These are phyloP conservation scores for Torulaspora globosa DNA, from an alignment of 1,139 yeast genomes.

Conservation along the genomic window DNA sequence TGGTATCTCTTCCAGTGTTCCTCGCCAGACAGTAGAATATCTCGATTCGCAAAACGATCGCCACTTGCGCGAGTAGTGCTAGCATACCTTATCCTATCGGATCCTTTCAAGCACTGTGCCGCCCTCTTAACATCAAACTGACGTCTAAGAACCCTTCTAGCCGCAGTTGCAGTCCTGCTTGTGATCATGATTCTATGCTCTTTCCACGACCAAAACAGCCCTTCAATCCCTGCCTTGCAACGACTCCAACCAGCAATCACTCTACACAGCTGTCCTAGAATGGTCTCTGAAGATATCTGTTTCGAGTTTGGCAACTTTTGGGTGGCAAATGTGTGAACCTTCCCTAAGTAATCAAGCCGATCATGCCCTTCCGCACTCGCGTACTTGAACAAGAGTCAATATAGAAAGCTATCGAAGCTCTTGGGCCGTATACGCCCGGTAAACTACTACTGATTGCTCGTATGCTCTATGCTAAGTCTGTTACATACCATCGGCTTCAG, in stretches of 20 bases:
- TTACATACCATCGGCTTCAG: neutral
- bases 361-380: conserved; percentile 1
- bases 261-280: neutral
- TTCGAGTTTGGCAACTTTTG: neutral
- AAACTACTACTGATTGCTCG: neutral
- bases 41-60: neutral
- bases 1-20: conserved; percentile 22
- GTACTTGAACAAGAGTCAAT: neutral
- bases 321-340: conserved; percentile 8
- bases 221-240: neutral
- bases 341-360: neutral
- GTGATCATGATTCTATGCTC: conserved; percentile 8
- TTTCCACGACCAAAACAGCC: neutral
- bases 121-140: neutral
- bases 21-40: conserved; percentile 4
- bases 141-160: conserved; percentile 9
- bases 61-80: conserved; percentile 8
- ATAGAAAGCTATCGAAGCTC: neutral
- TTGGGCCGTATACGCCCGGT: neutral
- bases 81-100: conserved; percentile 11
- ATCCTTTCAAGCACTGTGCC: neutral
- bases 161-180: conserved; percentile 11
- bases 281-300: neutral
- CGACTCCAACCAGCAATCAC: neutral
- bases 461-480: neutral